These are phyloP conservation scores for Colletotrichum noveboracense DNA, from an alignment of 2,329 filamentous ascomycete genomes.

Conservation along the genomic window DNA sequence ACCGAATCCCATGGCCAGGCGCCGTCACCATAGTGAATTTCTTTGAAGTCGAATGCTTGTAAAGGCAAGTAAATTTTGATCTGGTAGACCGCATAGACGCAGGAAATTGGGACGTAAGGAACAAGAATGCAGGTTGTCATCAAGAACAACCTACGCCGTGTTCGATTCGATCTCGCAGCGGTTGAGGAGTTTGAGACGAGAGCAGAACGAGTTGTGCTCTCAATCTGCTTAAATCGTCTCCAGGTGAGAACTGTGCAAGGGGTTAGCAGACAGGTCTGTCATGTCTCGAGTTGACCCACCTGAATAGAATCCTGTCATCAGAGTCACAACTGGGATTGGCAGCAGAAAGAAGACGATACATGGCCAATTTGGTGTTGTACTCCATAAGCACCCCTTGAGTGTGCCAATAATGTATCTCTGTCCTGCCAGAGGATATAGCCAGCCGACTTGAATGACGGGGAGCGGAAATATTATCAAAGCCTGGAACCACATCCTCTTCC, in stretches of 20 bases:
- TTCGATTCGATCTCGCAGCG: slow-evolving; percentile 48
- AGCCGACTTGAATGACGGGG: slow-evolving; percentile 52
- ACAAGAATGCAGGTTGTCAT: slow-evolving; percentile 58
- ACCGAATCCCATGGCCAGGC: slow-evolving; percentile 53
- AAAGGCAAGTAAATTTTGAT: slow-evolving; percentile 32
- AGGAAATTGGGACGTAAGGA: slow-evolving; percentile 54
- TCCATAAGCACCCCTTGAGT: slow-evolving; percentile 53
- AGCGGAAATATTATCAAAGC: slow-evolving; percentile 60
- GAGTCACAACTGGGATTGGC: slow-evolving; percentile 47
- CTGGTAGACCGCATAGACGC: slow-evolving; percentile 47
- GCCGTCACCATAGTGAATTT: slow-evolving; percentile 42
- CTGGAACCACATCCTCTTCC: slow-evolving; percentile 49
- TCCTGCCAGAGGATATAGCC: slow-evolving; percentile 51
- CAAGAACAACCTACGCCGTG: slow-evolving; percentile 58
- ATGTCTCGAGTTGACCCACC: slow-evolving; percentile 40
- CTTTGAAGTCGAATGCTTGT: slow-evolving; percentile 43
- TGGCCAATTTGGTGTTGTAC: slow-evolving; percentile 51
- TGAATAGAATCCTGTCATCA: slow-evolving; percentile 51
- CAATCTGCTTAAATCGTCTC: slow-evolving; percentile 51
- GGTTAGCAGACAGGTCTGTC: neutral
- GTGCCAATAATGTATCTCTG: slow-evolving; percentile 56
- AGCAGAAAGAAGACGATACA: slow-evolving; percentile 53
- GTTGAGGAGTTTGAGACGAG: slow-evolving; percentile 45
- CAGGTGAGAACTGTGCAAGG: slow-evolving; percentile 48
- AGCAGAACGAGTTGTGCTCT: slow-evolving; percentile 43